Percentiles rank a stretch among this genome's conserved stretches.
phyloP scores from a whole-genome alignment of 352 stramenopile genomes.

The Globisporangium orthogonon region DNA sequence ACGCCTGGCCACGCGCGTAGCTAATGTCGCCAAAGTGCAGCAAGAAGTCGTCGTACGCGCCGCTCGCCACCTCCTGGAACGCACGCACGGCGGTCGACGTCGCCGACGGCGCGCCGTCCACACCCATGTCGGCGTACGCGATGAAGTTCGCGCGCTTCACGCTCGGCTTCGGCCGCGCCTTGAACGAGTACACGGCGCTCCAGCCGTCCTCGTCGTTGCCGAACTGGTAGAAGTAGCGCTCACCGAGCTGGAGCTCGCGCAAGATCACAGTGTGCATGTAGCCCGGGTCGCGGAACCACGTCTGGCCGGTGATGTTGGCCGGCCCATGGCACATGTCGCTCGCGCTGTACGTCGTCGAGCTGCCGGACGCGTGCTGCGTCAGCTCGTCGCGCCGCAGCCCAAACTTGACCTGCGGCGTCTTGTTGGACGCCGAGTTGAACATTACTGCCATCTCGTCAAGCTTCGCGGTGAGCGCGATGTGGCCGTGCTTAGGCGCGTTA shows the following conservation, averaged over 20 bases:
- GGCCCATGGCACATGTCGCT: conserved; percentile 25
- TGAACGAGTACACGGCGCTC: conserved; percentile 5
- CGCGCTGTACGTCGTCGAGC: conserved; percentile 11
- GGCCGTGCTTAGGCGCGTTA: conserved; percentile 53
- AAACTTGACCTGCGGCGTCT: conserved; percentile 33
- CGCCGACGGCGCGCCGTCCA: conserved; percentile 8
- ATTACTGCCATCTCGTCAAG: conserved; percentile 47
- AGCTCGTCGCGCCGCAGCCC: conserved; percentile 8
- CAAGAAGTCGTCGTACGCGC: conserved; percentile 11
- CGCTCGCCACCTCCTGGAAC: conserved; percentile 8
- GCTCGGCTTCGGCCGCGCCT: conserved; percentile 11
- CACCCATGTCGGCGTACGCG: conserved; percentile 10
- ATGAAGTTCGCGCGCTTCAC: conserved; percentile 6
- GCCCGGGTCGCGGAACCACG: conserved; percentile 17
- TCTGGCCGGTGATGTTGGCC: conserved; percentile 6
- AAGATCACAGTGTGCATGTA: no score
- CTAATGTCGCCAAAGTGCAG: conserved; percentile 13
- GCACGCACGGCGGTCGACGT: conserved; percentile 9
- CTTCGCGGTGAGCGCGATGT: conserved; percentile 49
- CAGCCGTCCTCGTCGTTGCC: neutral
- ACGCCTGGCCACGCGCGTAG: conserved; percentile 5
- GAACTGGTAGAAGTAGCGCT: conserved; percentile 13
- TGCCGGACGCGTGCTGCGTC: neutral
- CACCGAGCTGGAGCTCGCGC: no score
- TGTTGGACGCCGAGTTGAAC: conserved; percentile 55